Percentiles rank a stretch among this genome's conserved stretches.
These are phyloP conservation scores for Alternaria rosae DNA, from an alignment of 2,329 filamentous ascomycete genomes.

Conservation along the genomic window DNA sequence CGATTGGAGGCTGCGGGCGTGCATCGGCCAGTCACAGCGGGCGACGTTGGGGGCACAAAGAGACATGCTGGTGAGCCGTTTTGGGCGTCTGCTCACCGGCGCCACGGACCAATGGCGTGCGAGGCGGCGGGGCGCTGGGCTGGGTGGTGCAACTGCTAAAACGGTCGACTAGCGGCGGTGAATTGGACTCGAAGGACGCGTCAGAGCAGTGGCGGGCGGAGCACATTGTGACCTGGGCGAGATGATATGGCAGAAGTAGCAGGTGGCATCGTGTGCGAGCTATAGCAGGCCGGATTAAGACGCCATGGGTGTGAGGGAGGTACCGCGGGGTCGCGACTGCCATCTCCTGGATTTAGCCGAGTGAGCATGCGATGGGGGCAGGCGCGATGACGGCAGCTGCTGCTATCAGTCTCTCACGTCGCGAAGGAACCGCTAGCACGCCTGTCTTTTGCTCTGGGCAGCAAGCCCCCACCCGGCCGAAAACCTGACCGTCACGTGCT, in stretches of 20 bases:
- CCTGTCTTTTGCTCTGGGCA: not conserved
- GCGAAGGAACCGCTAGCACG: not conserved
- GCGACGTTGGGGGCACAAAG: conserved; percentile 30
- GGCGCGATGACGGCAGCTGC: conserved; percentile 10
- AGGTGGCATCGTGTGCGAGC: conserved; percentile 18
- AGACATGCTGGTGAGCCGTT: conserved; percentile 34
- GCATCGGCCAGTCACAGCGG: conserved; percentile 32
- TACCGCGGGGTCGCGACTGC: conserved; percentile 22
- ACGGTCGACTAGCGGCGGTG: conserved; percentile 45
- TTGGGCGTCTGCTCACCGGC: conserved; percentile 37
- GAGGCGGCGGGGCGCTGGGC: conserved; percentile 30
- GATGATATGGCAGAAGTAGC: conserved; percentile 28
- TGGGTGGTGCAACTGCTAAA: conserved; percentile 42
- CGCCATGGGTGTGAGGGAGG: conserved; percentile 9
- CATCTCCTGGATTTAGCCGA: conserved; percentile 35
- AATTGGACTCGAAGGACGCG: conserved; percentile 39
- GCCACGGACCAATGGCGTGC: conserved; percentile 23
- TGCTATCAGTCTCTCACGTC: not conserved
- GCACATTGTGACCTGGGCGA: conserved; percentile 30
- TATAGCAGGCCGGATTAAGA: conserved; percentile 26
- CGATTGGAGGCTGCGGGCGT: conserved; percentile 24
- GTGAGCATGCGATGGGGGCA: not conserved
- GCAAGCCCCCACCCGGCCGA: not conserved
- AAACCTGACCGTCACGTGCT: conserved; percentile 25
- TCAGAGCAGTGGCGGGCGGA: conserved; percentile 24